Evolutionary conservation across 179 eudicot species (phyloP).

Genomic region (Spergularia azorica): DNA sequence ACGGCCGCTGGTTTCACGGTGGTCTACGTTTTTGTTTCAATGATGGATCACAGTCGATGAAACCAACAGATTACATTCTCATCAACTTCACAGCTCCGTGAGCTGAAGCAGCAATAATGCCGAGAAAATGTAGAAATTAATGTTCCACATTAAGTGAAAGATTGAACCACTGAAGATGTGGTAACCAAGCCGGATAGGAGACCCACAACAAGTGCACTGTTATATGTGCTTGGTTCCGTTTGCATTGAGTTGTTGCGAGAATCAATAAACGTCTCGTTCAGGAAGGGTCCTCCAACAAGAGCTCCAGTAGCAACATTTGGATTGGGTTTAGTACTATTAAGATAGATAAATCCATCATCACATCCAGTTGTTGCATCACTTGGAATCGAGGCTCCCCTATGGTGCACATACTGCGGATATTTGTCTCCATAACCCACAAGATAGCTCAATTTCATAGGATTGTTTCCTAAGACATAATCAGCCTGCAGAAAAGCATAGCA

Average conservation of each 20-base stretch:
- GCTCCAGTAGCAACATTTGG: constrained; percentile 82
- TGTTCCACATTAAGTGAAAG: constrained; percentile 38
- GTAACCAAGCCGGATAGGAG: constrained; percentile 84
- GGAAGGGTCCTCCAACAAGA: constrained; percentile 84
- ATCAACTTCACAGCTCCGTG: too few relatives aligned
- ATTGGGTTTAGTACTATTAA: constrained; percentile 56
- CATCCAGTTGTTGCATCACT: constrained; percentile 56
- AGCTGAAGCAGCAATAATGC: too few relatives aligned
- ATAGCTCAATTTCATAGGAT: constrained; percentile 76
- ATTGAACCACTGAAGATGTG: constrained; percentile 58
- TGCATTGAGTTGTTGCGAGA: constrained; percentile 76
- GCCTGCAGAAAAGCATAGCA: constrained; percentile 42
- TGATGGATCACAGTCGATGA: too few relatives aligned
- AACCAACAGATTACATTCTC: too few relatives aligned
- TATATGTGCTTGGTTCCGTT: constrained; percentile 82
- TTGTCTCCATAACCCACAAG: constrained; percentile 83
- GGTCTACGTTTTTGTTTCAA: too few relatives aligned
- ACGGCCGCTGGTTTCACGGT: too few relatives aligned
- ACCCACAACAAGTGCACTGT: constrained; percentile 72
- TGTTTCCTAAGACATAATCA: constrained; percentile 74
- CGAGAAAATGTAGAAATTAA: too few relatives aligned
- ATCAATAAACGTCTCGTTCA: constrained; percentile 67
- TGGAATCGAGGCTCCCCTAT: constrained; percentile 95
- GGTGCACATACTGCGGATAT: constrained; percentile 77
- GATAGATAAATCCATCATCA: constrained; percentile 69